Evolutionary conservation across 2,329 filamentous ascomycete genomes (phyloP).

Genomic region (Metarhizium brunneum): DNA sequence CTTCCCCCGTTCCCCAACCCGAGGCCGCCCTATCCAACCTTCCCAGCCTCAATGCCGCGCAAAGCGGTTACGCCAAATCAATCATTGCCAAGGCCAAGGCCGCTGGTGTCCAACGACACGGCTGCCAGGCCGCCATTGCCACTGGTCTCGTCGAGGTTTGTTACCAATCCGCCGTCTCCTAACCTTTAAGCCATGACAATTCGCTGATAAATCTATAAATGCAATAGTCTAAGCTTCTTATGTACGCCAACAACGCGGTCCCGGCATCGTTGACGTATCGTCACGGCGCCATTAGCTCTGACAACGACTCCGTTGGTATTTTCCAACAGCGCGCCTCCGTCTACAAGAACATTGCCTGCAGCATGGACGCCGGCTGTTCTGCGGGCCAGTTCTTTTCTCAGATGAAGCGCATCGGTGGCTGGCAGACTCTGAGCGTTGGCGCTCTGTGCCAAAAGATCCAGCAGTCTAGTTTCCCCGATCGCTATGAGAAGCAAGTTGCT

Average conservation of each 20-base stretch:
- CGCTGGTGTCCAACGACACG: conserved; percentile 10
- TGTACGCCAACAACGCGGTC: conserved; percentile 12
- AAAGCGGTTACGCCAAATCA: conserved; percentile 11
- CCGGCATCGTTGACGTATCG: conserved; percentile 11
- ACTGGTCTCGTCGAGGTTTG: conserved; percentile 14
- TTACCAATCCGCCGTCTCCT: not conserved
- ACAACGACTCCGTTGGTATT: conserved; percentile 15
- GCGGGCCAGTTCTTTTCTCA: conserved; percentile 11
- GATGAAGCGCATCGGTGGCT: conserved; percentile 12
- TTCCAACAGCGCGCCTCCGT: conserved; percentile 14
- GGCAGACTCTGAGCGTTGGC: conserved; percentile 12
- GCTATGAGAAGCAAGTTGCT: conserved; percentile 10
- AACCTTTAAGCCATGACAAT: no score
- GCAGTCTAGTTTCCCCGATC: conserved; percentile 11
- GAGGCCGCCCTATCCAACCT: conserved; percentile 1
- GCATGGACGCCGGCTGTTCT: conserved; percentile 14
- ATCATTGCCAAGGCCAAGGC: conserved; percentile 12
- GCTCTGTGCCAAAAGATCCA: conserved; percentile 16
- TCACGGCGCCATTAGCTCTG: conserved; percentile 12
- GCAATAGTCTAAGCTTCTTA: conserved; percentile 10
- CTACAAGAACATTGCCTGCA: conserved; percentile 13
- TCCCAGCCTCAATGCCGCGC: conserved; percentile 11
- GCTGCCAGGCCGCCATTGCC: conserved; percentile 13
- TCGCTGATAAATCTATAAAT: no score
- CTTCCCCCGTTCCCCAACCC: no score